Base-by-base conservation (phyloP, 2,329 filamentous ascomycete species). In the Claviceps sp. region DNA sequence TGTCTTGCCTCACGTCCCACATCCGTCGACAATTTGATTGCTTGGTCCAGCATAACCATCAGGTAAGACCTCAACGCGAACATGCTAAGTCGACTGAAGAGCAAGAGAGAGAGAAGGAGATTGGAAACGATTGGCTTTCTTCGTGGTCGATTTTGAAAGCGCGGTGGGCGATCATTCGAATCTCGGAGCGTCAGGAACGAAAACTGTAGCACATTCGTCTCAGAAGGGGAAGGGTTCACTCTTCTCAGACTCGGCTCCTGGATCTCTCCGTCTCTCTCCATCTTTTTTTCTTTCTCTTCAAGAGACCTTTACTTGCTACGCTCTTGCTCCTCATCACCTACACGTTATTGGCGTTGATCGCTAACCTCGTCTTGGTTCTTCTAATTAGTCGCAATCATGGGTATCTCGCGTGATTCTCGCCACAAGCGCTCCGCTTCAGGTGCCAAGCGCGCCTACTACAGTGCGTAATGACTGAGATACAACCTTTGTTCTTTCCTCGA, bases 391-490 rank as follows among this genome's bases (percentile, higher is more conserved):
- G 83, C 83, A 86, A 87, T 84, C 79, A 91, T 91, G 86, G 87
- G 93, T 98, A 97, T 98, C 80, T 96, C 91, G 78, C 88, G 93
- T 80, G 91, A 97, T 80, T 95, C 89, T 75, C 89, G 93, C 80
- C 93, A 98, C 85, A 98, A 98, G 87, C 90, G 93, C 79, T 90
- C 89, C 77, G 90, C 91, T 75, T 87, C 94, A 74, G 94, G 93
- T 82, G 93, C 94, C 71, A 98, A 98, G 86, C 85, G 86, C 74
- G 80, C 86, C 77, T 86, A 84, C 78, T 93, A 91, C 83, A 83
- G 87, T 84, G 78, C 78, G 81, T 85, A 70, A 37, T 26, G 34
- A 8, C 23, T 39, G 47, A 44, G 6, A 44, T 8, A 16, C 22
- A 49, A 34, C 29, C 17, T 50, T 54, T 53, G 52, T 57, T 49